phyloP scores from a whole-genome alignment of 768 basidiomycete genomes.

The Agaricus bisporus region DNA sequence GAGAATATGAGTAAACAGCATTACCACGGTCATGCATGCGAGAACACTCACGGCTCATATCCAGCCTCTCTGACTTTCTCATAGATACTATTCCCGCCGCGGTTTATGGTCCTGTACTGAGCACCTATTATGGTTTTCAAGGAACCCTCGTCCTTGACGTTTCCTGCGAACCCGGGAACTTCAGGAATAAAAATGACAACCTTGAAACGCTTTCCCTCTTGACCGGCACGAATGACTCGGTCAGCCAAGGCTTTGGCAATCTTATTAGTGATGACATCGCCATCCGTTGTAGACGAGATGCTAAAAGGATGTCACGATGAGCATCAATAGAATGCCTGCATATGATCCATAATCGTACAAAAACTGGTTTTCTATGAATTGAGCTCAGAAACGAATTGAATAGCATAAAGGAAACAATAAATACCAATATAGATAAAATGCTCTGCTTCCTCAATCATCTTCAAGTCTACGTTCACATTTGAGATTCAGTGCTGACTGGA shows the following conservation, averaged over 20 bases:
- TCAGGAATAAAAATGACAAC: slow-evolving; percentile 87
- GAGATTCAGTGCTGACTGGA: background rate
- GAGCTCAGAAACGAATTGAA: slow-evolving; percentile 12
- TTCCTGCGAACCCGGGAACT: slow-evolving; percentile 83
- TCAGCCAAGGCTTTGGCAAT: slow-evolving; percentile 81
- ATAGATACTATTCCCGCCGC: slow-evolving; percentile 83
- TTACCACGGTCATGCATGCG: background rate
- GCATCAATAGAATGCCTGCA: background rate
- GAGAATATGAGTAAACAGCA: background rate
- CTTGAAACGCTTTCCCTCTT: slow-evolving; percentile 69
- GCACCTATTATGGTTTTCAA: slow-evolving; percentile 85
- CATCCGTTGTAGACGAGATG: slow-evolving; percentile 64
- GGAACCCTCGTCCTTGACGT: slow-evolving; percentile 59
- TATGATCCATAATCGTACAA: slow-evolving; percentile 47
- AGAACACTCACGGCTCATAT: slow-evolving; percentile 61
- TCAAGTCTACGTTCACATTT: slow-evolving; percentile 42
- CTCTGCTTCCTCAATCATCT: slow-evolving; percentile 76
- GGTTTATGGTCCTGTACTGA: slow-evolving; percentile 84
- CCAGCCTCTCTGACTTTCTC: slow-evolving; percentile 74
- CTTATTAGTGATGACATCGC: slow-evolving; percentile 70
- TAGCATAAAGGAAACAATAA: slow-evolving; percentile 17
- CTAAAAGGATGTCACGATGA: slow-evolving; percentile 29
- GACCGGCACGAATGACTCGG: slow-evolving; percentile 78
- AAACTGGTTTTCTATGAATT: slow-evolving; percentile 66
- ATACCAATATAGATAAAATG: slow-evolving; percentile 91